Evolutionary conservation across 805 yeast genomes (phyloP).

Genomic region (Zygosaccharomyces bisporus): DNA sequence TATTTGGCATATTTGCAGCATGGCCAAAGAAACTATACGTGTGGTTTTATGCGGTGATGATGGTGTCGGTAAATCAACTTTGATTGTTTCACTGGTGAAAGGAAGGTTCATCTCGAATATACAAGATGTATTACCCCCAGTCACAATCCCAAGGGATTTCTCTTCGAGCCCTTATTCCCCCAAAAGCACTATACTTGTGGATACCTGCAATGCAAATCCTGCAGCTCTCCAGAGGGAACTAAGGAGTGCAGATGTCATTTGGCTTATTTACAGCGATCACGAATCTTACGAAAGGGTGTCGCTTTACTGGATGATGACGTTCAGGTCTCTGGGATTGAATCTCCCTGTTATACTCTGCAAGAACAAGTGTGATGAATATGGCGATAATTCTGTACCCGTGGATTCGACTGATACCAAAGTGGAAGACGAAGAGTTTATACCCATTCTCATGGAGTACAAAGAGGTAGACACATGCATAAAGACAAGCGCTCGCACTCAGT

Average conservation of each 20-base stretch:
- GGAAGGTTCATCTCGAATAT: constrained; percentile 74
- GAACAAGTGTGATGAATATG: constrained; percentile 60
- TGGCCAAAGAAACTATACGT: constrained; percentile 55
- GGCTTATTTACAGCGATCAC: constrained; percentile 93
- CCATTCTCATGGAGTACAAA: constrained; percentile 82
- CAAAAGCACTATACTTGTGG: constrained; percentile 67
- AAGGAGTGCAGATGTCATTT: constrained; percentile 81
- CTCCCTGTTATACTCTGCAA: constrained; percentile 89
- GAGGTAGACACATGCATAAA: constrained; percentile 91
- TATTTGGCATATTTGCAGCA: constrained; percentile 9
- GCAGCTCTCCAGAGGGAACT: constrained; percentile 63
- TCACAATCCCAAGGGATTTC: constrained; percentile 74
- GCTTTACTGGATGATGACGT: constrained; percentile 90
- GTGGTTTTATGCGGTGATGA: constrained; percentile 95
- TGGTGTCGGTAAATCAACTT: constrained; percentile 78
- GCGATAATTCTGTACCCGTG: constrained; percentile 13
- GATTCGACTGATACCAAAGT: constrained; percentile 42
- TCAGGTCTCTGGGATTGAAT: constrained; percentile 90
- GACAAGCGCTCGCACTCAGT: constrained; percentile 78
- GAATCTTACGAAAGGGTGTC: constrained; percentile 91
- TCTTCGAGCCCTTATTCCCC: constrained; percentile 57
- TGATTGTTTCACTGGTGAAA: constrained; percentile 76
- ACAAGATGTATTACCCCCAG: constrained; percentile 76
- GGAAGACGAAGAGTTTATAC: constrained; percentile 76
- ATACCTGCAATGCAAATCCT: constrained; percentile 70